Base-by-base conservation (phyloP, 2,329 filamentous ascomycete genomes). In the Stachybotrys elegans region DNA sequence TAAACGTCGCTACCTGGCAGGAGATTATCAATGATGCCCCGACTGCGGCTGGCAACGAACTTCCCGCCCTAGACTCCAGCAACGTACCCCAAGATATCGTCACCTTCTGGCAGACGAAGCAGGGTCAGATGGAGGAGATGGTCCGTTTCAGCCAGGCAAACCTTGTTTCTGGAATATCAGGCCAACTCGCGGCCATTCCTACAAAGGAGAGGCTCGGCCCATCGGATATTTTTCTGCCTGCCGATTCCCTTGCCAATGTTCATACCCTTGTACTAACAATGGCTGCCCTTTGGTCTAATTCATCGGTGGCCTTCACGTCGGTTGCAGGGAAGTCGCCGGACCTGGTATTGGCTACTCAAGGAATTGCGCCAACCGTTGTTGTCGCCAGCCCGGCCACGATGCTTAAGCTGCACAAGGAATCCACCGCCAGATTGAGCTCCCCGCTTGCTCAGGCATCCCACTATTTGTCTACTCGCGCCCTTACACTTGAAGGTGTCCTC, bases 1-100 rank as follows among this genome's bases (percentile, higher is more conserved):
- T 95, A 48, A 86, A 86, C 44, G 86, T 96, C 14, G 79, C 83
- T n/a, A 93, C 92, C 13, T 98, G 92, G 91, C 88, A 95, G 57
- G 88, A 96, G 47, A 78, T 97, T 43, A 70, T 96, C 21, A 80
- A 85, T 51, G 86, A 93, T 49, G 75, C 76, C 51, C 79, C 81
- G 16, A 67, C 71, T 22, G 71, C 70, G 43, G 73, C 78, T 29
- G 78, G 75, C 34, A 69, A 69, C 7, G 79, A 88, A 17, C 72
- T 95, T 12, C 88, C 88, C 2, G 66, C 75, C 9, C 66, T 78
- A 41, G 78, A 82, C 32, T 75, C 73, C 20, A 78, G 76, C 45
- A 60, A 65, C 20, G 66, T 71, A 32, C 67, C 77, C 4, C 71
- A 72, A 45, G 77, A 82, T 39, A 60, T 86, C 13, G 69, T 88